Percentiles rank a stretch among this genome's conserved stretches.
phyloP scores from a whole-genome alignment of 495 filamentous ascomycete genomes.

The Chaetomium tenue region DNA sequence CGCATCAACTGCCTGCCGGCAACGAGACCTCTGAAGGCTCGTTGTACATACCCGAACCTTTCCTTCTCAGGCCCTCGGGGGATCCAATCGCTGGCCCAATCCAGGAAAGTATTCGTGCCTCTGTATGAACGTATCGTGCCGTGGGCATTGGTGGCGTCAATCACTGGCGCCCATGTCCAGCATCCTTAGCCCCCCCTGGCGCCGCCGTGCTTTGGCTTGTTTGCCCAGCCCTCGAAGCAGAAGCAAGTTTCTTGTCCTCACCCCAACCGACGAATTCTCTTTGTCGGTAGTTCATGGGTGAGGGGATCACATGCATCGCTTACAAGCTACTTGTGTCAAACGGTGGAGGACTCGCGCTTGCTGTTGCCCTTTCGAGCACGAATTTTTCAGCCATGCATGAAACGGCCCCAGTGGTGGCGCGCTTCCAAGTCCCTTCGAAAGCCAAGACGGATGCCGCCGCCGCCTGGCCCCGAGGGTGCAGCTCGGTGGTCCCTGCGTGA shows the following conservation, averaged over 20 bases:
- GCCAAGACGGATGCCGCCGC: too few species aligned
- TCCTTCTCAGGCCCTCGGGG: not conserved
- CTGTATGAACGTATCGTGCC: not conserved
- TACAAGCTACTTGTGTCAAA: constrained; percentile 3
- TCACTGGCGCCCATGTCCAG: not conserved
- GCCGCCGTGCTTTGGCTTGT: too few species aligned
- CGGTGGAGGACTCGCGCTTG: not conserved
- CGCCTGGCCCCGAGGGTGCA: too few species aligned
- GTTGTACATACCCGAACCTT: not conserved
- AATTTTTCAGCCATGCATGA: not conserved
- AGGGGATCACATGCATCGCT: not conserved
- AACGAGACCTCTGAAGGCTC: not conserved
- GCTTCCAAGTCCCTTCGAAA: too few species aligned
- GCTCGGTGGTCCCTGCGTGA: too few species aligned
- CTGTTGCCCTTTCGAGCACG: not conserved
- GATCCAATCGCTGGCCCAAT: not conserved
- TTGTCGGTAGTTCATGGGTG: too few species aligned
- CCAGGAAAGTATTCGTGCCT: not conserved
- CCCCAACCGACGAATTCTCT: too few species aligned
- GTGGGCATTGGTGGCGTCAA: not conserved
- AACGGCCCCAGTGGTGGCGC: too few species aligned
- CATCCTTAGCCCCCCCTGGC: too few species aligned
- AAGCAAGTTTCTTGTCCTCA: too few species aligned
- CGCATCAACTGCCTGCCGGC: not conserved
- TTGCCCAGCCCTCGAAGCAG: too few species aligned